These are phyloP conservation scores for Pythium phragmitis DNA, from an alignment of 352 stramenopile species.

Conservation along the genomic window DNA sequence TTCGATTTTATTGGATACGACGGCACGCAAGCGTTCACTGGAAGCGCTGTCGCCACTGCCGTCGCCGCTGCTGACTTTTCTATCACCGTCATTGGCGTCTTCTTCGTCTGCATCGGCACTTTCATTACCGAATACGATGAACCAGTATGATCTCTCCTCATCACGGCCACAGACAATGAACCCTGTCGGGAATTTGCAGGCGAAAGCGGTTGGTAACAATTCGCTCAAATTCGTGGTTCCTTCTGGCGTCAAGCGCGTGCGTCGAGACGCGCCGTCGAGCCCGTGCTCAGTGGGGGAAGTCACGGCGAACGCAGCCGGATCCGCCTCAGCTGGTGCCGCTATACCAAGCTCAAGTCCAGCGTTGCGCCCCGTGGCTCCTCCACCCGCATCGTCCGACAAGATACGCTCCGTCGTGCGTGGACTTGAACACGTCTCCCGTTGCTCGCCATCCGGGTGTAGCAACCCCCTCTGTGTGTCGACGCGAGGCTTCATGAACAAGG, in stretches of 20 bases:
- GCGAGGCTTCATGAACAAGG: constrained; percentile 29
- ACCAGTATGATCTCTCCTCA: constrained; percentile 13
- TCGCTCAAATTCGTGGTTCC: constrained; percentile 28
- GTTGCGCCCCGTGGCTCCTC: constrained; percentile 1
- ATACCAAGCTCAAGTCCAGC: background rate
- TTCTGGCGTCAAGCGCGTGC: constrained; percentile 20
- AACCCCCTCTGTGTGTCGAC: constrained; percentile 33
- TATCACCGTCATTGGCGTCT: constrained; percentile 5
- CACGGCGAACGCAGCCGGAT: background rate
- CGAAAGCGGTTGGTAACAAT: constrained; percentile 15
- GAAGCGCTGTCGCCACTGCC: constrained; percentile 26
- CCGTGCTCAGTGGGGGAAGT: constrained; percentile 22
- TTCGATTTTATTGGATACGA: constrained; percentile 12
- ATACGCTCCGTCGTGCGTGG: constrained; percentile 31
- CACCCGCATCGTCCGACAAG: constrained; percentile 24
- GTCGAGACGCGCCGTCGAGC: constrained; percentile 20
- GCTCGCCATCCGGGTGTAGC: constrained; percentile 19
- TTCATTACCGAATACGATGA: constrained; percentile 5
- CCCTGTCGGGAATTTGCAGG: background rate
- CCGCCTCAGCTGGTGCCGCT: background rate
- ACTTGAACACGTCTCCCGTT: constrained; percentile 29
- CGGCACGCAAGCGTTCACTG: constrained; percentile 22
- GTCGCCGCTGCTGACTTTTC: constrained; percentile 27
- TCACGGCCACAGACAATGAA: background rate
- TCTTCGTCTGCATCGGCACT: background rate